Percentiles rank a stretch among this genome's conserved stretches.
Evolutionary conservation across 768 basidiomycete species (phyloP).

Genomic region (Hericium erinaceus): DNA sequence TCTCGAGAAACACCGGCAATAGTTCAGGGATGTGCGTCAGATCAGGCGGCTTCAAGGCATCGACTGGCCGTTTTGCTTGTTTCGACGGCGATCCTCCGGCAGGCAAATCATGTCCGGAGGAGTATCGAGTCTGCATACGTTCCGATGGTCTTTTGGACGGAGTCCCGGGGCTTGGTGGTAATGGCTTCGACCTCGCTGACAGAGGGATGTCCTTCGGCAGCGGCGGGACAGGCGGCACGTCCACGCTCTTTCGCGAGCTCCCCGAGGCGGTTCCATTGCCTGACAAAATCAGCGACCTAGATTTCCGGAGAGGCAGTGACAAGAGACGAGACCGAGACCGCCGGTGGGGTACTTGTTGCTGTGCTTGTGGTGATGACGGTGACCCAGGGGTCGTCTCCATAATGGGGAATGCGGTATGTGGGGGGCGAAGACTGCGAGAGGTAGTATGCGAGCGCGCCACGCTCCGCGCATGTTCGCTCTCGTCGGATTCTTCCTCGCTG

Average conservation of each 20-base stretch:
- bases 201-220: conserved; percentile 21
- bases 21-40: conserved; percentile 71
- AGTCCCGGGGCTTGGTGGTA: conserved; percentile 26
- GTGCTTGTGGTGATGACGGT: conserved; percentile 1
- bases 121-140: conserved; percentile 3
- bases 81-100: conserved; percentile 14
- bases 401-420: not conserved
- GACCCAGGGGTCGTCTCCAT: not conserved
- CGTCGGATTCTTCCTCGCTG: conserved; percentile 16
- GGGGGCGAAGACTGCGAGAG: not conserved
- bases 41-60: conserved; percentile 60
- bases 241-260: conserved; percentile 17
- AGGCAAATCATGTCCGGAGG: not conserved
- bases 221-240: conserved; percentile 30
- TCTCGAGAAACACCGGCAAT: conserved; percentile 84
- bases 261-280: not conserved
- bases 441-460: conserved; percentile 16
- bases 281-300: conserved; percentile 35
- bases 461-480: conserved; percentile 6
- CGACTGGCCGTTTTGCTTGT: conserved; percentile 30
- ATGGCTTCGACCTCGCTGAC: conserved; percentile 28
- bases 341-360: conserved; percentile 1
- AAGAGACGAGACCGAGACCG: conserved; percentile 9
- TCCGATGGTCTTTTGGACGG: not conserved
- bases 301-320: conserved; percentile 31